These are phyloP conservation scores for Epichloe baconii DNA, from an alignment of 2,329 filamentous ascomycete genomes.

Conservation along the genomic window DNA sequence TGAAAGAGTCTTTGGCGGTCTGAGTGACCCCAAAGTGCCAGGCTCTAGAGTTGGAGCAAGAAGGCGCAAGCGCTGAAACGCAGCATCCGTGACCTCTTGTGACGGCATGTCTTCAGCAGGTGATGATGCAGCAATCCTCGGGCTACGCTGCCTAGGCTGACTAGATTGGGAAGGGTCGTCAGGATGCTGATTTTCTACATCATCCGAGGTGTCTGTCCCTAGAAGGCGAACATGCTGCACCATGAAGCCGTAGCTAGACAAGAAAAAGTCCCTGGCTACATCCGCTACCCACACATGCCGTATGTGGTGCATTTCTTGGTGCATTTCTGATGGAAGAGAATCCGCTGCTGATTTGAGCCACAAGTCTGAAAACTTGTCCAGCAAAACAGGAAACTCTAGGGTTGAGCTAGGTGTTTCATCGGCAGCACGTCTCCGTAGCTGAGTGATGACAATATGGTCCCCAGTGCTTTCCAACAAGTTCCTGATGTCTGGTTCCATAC, in stretches of 20 bases:
- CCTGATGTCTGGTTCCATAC: conserved; percentile 16
- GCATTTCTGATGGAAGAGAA: conserved; percentile 13
- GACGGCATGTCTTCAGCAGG: conserved; percentile 4
- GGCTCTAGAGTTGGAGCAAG: conserved; percentile 19
- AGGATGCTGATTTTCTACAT: conserved; percentile 5
- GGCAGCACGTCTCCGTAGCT: conserved; percentile 14
- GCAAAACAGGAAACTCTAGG: conserved; percentile 16
- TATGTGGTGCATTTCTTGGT: conserved; percentile 12
- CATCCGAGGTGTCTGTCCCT: conserved; percentile 9
- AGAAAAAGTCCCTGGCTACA: conserved; percentile 20
- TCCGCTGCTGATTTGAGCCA: conserved; percentile 19
- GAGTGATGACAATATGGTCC: conserved; percentile 17
- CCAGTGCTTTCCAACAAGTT: conserved; percentile 15
- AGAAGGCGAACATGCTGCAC: conserved; percentile 21
- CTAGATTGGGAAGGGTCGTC: conserved; percentile 2
- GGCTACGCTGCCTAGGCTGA: conserved; percentile 1
- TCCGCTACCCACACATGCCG: conserved; percentile 18
- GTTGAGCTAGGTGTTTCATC: conserved; percentile 13
- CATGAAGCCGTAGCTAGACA: conserved; percentile 22
- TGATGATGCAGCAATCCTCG: conserved; percentile 4
- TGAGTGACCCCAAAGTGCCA: conserved; percentile 14
- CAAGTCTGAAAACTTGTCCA: conserved; percentile 16
- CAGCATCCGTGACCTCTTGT: conserved; percentile 13
- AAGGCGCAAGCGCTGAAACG: conserved; percentile 22
- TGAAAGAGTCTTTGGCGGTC: conserved; percentile 19